Base-by-base conservation (phyloP, 352 stramenopile genomes). In the Phytophthora sansomeana region DNA sequence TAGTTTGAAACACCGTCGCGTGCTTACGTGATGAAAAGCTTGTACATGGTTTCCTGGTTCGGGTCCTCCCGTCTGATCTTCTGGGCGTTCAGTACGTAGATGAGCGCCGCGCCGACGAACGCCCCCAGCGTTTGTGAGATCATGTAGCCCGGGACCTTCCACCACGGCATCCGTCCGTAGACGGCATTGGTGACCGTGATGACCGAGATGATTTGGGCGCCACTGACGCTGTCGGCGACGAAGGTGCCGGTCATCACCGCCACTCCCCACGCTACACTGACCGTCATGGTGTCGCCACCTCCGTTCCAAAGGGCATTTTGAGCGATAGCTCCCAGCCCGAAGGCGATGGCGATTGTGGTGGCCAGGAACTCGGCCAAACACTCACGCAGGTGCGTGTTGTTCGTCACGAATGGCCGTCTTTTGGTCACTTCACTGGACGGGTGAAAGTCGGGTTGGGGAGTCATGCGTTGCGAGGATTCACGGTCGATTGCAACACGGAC, bases 211-310 rank as follows among this genome's bases (percentile, higher is more conserved):
- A 90, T 57, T 43, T 90, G 81, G 5, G 72, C 79, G 11, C 79
- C 75, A 46, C 74, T 85, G 5, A 83, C 52, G 21, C 69, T 77
- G 6, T 78, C 77, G 1, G 67, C 67, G 3, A 61, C 46, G 54
- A 87, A 78, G 10, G 86, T 75, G 17, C 67, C 81, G 19, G 87
- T 44, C 73, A 90, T 85, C 42, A 90, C 71, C 19, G 67, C 81
- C 43, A 90, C 64, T 17, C 81, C 79, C 77, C 81, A 89, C 19
- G 57, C 77, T 2, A 90, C 43, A 39, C 71, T 86, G 67, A 88
- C 80, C 26, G 77, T 87, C 38, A 85, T 64, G 8, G 63, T 81
- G 42, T 80, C 77, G 24, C 75, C 78, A 17, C 53, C 64, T 29
- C 67, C 69, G 17, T 69, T 66, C 53, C 74, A 87, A 3, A 88